These are phyloP conservation scores for Nakazawaea wyomingensis DNA, from an alignment of 805 yeast species.

Conservation along the genomic window DNA sequence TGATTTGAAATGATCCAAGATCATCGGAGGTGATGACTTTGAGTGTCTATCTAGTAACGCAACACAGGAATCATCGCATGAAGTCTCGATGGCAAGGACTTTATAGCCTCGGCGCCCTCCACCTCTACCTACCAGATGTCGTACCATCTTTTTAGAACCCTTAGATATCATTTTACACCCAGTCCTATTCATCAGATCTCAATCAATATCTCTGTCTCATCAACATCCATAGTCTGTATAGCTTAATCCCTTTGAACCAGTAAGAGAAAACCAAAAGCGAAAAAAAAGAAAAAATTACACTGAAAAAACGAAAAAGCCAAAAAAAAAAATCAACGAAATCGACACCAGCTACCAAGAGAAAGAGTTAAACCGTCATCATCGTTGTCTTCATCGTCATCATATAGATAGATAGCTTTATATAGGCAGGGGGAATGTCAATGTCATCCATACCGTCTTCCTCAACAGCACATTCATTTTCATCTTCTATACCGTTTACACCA, in stretches of 20 bases:
- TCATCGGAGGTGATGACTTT: slow-evolving; percentile 33
- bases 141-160: no score
- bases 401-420: background rate
- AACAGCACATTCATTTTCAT: slow-evolving; percentile 4
- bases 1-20: slow-evolving; percentile 53
- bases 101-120: slow-evolving; percentile 34
- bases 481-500: slow-evolving; percentile 10
- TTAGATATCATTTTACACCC: background rate
- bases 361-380: background rate
- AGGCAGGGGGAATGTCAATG: background rate
- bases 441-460: slow-evolving; percentile 16
- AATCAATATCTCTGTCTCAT: background rate
- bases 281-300: background rate
- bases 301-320: background rate
- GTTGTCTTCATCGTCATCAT: no score
- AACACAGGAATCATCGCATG: slow-evolving; percentile 94
- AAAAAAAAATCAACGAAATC: background rate
- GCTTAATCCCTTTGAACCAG: background rate
- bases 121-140: background rate
- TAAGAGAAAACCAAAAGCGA: background rate
- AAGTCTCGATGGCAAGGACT: slow-evolving; percentile 84
- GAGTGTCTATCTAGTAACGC: slow-evolving; percentile 57
- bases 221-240: background rate
- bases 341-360: background rate
- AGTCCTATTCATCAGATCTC: background rate